Conservation (phyloP, 1,284 basidiomycete genomes). For the Filobasidium uniguttulatum region DNA sequence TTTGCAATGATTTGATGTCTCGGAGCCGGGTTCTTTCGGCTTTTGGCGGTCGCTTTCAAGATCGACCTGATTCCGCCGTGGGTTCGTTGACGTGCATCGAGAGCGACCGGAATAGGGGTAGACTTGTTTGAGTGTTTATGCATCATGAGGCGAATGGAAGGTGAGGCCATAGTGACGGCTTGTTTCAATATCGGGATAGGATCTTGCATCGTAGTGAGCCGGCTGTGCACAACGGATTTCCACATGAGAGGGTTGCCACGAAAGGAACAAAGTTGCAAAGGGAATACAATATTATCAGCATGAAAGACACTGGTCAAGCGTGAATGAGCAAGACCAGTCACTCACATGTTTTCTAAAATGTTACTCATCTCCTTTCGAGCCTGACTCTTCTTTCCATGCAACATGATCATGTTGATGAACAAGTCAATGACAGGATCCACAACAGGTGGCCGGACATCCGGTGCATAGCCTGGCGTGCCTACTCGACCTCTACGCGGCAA, state of each 20-base stretch:
- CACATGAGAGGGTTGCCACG: too few relatives aligned
- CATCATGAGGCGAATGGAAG: constrained; percentile 46
- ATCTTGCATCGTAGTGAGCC: constrained; percentile 55
- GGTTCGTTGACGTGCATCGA: constrained; percentile 64
- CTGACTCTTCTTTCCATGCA: constrained; percentile 52
- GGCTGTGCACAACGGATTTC: constrained; percentile 39
- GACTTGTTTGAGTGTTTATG: constrained; percentile 49
- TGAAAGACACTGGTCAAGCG: neutral
- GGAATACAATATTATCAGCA: neutral
- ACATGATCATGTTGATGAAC: constrained; percentile 53
- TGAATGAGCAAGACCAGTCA: neutral
- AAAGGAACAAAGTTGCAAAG: too few relatives aligned
- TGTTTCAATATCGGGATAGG: constrained; percentile 62
- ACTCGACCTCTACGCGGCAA: too few relatives aligned
- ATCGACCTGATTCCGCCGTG: constrained; percentile 54
- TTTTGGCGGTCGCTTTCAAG: constrained; percentile 45
- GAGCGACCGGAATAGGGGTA: constrained; percentile 50
- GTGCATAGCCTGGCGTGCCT: constrained; percentile 22
- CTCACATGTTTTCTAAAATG: constrained; percentile 41
- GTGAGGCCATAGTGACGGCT: constrained; percentile 52
- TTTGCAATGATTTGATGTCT: constrained; percentile 56
- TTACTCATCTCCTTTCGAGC: constrained; percentile 49
- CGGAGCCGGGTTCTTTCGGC: constrained; percentile 41
- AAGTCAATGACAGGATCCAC: constrained; percentile 63
- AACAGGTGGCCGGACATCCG: constrained; percentile 46